phyloP scores from a whole-genome alignment of 2,329 filamentous ascomycete species.

The Cryphonectria nitschkei region DNA sequence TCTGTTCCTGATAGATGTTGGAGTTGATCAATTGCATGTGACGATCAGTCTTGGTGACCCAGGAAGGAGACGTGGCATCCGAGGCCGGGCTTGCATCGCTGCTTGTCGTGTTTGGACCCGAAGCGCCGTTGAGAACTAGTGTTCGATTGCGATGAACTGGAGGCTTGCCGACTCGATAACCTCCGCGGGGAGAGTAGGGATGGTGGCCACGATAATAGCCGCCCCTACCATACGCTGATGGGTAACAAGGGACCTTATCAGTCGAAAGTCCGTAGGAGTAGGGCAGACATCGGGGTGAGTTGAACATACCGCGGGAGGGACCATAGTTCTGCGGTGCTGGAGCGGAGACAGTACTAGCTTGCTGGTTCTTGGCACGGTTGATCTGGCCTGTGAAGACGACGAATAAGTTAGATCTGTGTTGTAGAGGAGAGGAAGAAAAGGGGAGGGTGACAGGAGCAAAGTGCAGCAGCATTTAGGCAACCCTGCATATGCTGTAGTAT shows the following conservation, averaged over 20 bases:
- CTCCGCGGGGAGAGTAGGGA: constrained; percentile 39
- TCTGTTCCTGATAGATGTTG: constrained; percentile 75
- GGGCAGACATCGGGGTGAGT: constrained; percentile 9
- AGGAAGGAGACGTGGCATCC: constrained; percentile 45
- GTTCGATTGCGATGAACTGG: constrained; percentile 54
- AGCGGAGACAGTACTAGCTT: constrained; percentile 45
- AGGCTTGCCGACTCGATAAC: constrained; percentile 41
- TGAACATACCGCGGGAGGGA: constrained; percentile 43
- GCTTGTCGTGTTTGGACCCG: constrained; percentile 37
- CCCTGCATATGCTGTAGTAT: constrained; percentile 8
- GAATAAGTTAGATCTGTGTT: background rate
- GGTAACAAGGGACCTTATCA: constrained; percentile 9
- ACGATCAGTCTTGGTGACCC: constrained; percentile 74
- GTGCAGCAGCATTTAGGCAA: background rate
- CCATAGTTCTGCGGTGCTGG: constrained; percentile 34
- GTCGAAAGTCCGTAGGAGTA: background rate
- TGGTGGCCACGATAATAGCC: constrained; percentile 31
- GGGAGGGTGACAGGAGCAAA: background rate
- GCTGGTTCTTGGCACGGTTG: constrained; percentile 75
- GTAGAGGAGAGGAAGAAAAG: constrained; percentile 14
- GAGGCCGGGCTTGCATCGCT: constrained; percentile 37
- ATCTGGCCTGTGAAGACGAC: constrained; percentile 65
- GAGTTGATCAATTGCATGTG: constrained; percentile 85
- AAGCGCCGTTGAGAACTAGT: constrained; percentile 63
- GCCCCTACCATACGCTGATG: constrained; percentile 21